phyloP scores from a whole-genome alignment of 2,329 filamentous ascomycete species.

The Exophiala spinifera region DNA sequence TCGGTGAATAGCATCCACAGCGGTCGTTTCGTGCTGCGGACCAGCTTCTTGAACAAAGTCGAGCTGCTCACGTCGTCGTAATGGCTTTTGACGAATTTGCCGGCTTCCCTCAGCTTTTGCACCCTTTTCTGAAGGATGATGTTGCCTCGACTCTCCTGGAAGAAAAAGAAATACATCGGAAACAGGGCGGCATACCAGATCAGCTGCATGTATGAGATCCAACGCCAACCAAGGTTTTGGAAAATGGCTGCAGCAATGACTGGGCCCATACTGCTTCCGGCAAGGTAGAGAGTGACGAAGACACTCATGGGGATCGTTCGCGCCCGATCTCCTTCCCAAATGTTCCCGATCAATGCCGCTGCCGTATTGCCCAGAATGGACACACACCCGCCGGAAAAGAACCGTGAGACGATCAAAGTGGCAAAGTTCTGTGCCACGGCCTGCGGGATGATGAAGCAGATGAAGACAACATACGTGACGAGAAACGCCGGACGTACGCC shows the following conservation, averaged over 20 bases:
- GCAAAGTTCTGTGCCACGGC: conserved; percentile 29
- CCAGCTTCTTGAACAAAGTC: conserved; percentile 35
- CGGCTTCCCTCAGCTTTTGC: conserved; percentile 33
- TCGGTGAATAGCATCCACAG: conserved; percentile 48
- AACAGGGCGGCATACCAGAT: conserved; percentile 46
- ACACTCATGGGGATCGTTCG: conserved; percentile 24
- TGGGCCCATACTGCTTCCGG: conserved; percentile 22
- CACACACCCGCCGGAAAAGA: conserved; percentile 33
- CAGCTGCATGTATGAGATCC: conserved; percentile 31
- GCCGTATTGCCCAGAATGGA: conserved; percentile 30
- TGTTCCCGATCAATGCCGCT: conserved; percentile 30
- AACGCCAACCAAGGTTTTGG: conserved; percentile 20
- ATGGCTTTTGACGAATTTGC: conserved; percentile 12
- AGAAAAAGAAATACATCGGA: conserved; percentile 37
- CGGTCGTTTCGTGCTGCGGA: conserved; percentile 34
- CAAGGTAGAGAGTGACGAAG: conserved; percentile 21
- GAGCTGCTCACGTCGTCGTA: conserved; percentile 32
- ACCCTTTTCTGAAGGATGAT: conserved; percentile 42
- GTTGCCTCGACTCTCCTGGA: conserved; percentile 48
- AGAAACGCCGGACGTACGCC: conserved; percentile 33
- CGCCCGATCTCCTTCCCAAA: conserved; percentile 30
- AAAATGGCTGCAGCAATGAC: conserved; percentile 24
- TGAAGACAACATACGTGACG: conserved; percentile 33
- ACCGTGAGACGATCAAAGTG: conserved; percentile 27
- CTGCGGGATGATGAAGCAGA: conserved; percentile 30